A percentile compares a stretch with the other conserved stretches of the same genome.
Evolutionary conservation across 2,329 filamentous ascomycete species (phyloP).

Genomic region (Neopestalotiopsis clavispora): DNA sequence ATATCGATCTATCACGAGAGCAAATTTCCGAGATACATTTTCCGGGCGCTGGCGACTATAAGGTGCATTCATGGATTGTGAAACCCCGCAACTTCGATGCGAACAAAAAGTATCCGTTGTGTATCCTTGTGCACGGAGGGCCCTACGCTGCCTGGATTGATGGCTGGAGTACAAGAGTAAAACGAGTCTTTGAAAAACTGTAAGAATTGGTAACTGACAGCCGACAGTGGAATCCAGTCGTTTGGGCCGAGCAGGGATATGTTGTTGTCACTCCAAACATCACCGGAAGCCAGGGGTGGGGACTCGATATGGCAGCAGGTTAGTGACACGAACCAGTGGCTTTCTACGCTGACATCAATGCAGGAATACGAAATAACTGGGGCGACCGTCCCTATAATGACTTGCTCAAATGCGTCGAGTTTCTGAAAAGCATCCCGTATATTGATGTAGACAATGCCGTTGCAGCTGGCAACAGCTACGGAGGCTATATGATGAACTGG

Average conservation of each 20-base stretch:
- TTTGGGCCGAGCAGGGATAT: conserved; percentile 66
- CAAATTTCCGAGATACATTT: conserved; percentile 47
- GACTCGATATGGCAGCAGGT: conserved; percentile 41
- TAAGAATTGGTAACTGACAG: background rate
- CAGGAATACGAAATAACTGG: conserved; percentile 56
- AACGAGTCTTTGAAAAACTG: conserved; percentile 14
- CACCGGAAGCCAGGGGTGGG: conserved; percentile 62
- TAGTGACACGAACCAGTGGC: conserved; percentile 17
- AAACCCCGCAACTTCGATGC: conserved; percentile 43
- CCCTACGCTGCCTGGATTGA: conserved; percentile 57
- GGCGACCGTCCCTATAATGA: conserved; percentile 60
- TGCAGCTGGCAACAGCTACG: conserved; percentile 57
- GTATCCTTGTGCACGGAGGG: conserved; percentile 42
- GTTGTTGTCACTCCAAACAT: conserved; percentile 63
- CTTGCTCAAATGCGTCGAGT: conserved; percentile 56
- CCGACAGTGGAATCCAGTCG: conserved; percentile 53
- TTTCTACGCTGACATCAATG: conserved; percentile 6
- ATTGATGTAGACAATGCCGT: conserved; percentile 58
- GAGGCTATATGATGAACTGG: conserved; percentile 67
- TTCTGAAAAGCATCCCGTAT: conserved; percentile 55
- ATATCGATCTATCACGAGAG: conserved; percentile 37
- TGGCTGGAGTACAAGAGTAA: conserved; percentile 51
- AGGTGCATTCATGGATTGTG: conserved; percentile 45
- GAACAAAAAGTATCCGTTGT: conserved; percentile 41
- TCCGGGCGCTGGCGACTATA: conserved; percentile 38